Evolutionary conservation across 208 protist species (phyloP), one percentile per base, ranked within the genome.

Genomic region (Trypanosoma scelopori): DNA sequence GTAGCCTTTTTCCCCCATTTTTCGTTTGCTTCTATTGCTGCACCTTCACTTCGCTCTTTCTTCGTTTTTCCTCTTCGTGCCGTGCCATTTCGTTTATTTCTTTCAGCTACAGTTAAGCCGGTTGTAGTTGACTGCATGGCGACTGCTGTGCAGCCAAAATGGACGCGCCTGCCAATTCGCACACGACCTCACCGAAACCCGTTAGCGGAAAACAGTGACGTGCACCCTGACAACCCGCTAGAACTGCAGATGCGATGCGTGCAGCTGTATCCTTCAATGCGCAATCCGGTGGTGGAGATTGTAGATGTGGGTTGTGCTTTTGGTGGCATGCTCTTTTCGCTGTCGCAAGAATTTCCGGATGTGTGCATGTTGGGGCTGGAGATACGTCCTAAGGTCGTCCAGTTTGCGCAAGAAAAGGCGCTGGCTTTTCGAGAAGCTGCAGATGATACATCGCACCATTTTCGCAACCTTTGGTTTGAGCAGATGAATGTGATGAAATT

Each of bases 401-500:
- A 84, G 16, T 98, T 94, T 70, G 96, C 97, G 1, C 89, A 98
- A 60, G 65, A 91, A 25, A 92, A 93, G 66, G 76, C 84, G 12
- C 16, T 76, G 20, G 71, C 51, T 3, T 72, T 94, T 12, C 81
- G 91, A 1, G 37, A 67, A 12, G 75, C 69, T 22, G 16, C 52
- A 18, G 27, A 42, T n/a, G 48, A 53, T 45, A 25, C 60, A 2
- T 39, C 59, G 3, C 90, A 85, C 49, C 73, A 93, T 47, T 99
- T 95, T 68, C 77, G 93, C 39, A 99, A 99, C 72, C 69, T 98
- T 15, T 94, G 91, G 78, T 97, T 98, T 65, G 91, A 98, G 43
- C 93, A 93, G 53, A 78, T 93, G 41, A 99, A 99, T 73, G 95
- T 97, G 1, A 99, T 99, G 98, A 99, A 99, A 82, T 98, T 96